Evolutionary conservation across 2,329 filamentous ascomycete species (phyloP).

Genomic region (Fusarium tuaranense): DNA sequence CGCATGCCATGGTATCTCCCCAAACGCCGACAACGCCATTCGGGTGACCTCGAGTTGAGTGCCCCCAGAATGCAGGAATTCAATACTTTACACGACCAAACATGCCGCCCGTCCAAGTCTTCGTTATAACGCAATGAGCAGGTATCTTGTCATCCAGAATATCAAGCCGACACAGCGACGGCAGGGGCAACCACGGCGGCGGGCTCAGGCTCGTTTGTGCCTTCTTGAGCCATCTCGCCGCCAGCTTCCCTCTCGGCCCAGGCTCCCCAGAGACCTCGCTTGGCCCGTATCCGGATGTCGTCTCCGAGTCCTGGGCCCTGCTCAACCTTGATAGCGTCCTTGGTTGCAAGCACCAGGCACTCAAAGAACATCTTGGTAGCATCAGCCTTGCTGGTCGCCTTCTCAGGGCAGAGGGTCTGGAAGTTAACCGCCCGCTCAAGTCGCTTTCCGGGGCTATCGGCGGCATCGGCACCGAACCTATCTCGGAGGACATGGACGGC

Average conservation of each 20-base stretch:
- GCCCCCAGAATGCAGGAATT: conserved; percentile 49
- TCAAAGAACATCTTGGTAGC: conserved; percentile 99
- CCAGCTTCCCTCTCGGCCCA: conserved; percentile 88
- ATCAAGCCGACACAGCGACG: conserved; percentile 55
- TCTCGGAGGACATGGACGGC: conserved; percentile 95
- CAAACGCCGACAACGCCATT: conserved; percentile 54
- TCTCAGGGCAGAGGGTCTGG: conserved; percentile 89
- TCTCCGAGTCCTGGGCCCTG: conserved; percentile 83
- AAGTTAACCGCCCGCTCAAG: conserved; percentile 85
- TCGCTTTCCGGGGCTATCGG: conserved; percentile 76
- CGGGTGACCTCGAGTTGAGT: conserved; percentile 45
- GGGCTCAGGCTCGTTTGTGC: conserved; percentile 52
- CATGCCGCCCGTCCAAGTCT: conserved; percentile 39
- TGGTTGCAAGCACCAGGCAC: conserved; percentile 93
- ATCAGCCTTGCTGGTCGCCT: conserved; percentile 83
- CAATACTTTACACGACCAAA: conserved; percentile 51
- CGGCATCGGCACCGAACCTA: conserved; percentile 81
- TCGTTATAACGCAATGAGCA: conserved; percentile 39
- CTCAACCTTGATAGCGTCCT: conserved; percentile 97
- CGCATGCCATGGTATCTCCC: conserved; percentile 54
- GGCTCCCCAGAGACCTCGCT: conserved; percentile 95
- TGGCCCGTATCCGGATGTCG: conserved; percentile 85
- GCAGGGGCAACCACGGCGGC: conserved; percentile 47
- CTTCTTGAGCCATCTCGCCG: conserved; percentile 68
- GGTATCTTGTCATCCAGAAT: conserved; percentile 10